Conservation (phyloP, 805 yeast species). For the Teunomyces funiuensis region DNA sequence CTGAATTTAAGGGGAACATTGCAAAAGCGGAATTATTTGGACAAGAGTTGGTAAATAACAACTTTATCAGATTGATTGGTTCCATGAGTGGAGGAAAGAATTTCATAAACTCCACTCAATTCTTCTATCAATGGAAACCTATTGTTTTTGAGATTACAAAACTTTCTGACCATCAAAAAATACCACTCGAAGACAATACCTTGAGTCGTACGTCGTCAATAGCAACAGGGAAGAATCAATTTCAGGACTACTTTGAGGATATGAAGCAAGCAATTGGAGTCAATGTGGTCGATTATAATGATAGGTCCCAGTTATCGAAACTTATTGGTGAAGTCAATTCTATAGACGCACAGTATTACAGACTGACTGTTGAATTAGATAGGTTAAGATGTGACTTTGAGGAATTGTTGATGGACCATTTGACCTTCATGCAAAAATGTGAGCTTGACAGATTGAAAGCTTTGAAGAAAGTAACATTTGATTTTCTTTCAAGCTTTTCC, state of each 20-base stretch:
- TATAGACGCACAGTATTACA: constrained; percentile 50
- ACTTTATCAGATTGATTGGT: constrained; percentile 66
- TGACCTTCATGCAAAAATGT: constrained; percentile 77
- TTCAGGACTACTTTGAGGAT: constrained; percentile 37
- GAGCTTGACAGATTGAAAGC: constrained; percentile 77
- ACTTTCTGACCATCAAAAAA: constrained; percentile 13
- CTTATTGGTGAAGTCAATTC: constrained; percentile 56
- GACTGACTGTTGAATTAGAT: constrained; percentile 60
- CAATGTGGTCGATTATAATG: constrained; percentile 41
- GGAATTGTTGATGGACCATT: constrained; percentile 68
- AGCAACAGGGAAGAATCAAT: constrained; percentile 7
- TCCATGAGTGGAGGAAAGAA: constrained; percentile 46
- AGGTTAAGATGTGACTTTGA: constrained; percentile 69
- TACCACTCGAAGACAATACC: constrained; percentile 6
- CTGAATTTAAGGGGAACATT: constrained; percentile 44
- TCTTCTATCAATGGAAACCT: constrained; percentile 80
- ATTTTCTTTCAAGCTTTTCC: constrained; percentile 66
- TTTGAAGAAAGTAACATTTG: constrained; percentile 70
- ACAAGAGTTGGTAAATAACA: constrained; percentile 62
- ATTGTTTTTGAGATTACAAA: constrained; percentile 54
- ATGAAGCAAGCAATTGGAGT: constrained; percentile 48
- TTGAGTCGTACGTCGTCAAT: constrained; percentile 9
- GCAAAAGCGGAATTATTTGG: constrained; percentile 72
- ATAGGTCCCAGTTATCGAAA: constrained; percentile 51
- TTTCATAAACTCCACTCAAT: constrained; percentile 74